These are phyloP conservation scores for Pleurotus tuoliensis DNA, from an alignment of 768 basidiomycete species.

Conservation along the genomic window DNA sequence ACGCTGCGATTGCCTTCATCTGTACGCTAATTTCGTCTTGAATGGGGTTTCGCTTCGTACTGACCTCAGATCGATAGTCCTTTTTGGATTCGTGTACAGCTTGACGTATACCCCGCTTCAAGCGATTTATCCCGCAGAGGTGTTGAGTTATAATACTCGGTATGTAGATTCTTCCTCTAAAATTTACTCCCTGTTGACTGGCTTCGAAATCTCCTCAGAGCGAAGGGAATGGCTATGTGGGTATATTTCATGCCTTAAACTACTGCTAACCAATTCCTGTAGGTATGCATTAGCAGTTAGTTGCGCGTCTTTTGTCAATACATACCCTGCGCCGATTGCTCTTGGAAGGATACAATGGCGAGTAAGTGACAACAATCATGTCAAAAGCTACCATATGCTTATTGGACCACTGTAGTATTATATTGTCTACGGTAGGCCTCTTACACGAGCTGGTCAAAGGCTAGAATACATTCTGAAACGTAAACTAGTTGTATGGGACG, in stretches of 20 bases:
- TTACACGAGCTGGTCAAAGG: too few relatives aligned
- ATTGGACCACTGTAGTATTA: conserved; percentile 22
- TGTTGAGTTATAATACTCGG: conserved; percentile 50
- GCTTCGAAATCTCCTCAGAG: conserved; percentile 22
- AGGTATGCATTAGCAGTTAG: conserved; percentile 42
- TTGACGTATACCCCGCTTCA: conserved; percentile 59
- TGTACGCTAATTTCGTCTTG: conserved; percentile 26
- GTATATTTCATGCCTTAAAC: conserved; percentile 13
- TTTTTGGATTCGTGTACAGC: conserved; percentile 52
- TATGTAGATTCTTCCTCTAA: conserved; percentile 11
- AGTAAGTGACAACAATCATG: conserved; percentile 16
- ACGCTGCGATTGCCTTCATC: conserved; percentile 42
- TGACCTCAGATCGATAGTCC: conserved; percentile 24
- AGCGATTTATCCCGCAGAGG: conserved; percentile 53
- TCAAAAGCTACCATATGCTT: not conserved
- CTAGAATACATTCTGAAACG: not conserved
- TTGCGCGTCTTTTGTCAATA: conserved; percentile 44
- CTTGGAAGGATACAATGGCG: conserved; percentile 31
- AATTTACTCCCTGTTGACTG: not conserved
- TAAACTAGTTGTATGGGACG: conserved; percentile 29
- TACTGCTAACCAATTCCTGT: not conserved
- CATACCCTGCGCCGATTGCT: conserved; percentile 41
- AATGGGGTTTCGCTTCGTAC: not conserved
- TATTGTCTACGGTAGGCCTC: conserved; percentile 24
- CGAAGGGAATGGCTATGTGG: conserved; percentile 59